These are phyloP conservation scores for Heterococcus sp. DNA, from an alignment of 108 stramenopile species.

Conservation along the genomic window DNA sequence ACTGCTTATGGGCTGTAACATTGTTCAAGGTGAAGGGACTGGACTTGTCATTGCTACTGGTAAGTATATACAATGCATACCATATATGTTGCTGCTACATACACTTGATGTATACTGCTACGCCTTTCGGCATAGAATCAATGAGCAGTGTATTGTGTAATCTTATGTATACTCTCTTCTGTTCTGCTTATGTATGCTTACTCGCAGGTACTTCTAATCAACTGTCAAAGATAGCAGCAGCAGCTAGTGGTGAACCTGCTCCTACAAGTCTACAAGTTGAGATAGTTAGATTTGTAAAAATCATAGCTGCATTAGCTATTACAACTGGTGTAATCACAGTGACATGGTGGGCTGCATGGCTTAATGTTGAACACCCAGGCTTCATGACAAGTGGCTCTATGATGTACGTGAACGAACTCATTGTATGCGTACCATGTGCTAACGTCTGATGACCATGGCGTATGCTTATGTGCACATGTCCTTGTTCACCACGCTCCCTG, in stretches of 20 bases:
- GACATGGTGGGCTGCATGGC: neutral
- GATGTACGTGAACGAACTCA: too few species aligned
- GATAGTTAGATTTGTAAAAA: neutral
- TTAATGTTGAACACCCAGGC: neutral
- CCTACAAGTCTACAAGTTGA: neutral
- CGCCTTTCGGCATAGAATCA: too few species aligned
- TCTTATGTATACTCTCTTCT: too few species aligned
- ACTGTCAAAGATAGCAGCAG: neutral
- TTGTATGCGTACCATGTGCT: too few species aligned
- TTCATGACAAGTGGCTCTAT: conserved; percentile 2
- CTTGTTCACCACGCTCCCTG: too few species aligned
- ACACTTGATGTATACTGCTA: too few species aligned
- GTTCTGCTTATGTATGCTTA: too few species aligned
- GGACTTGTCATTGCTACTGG: conserved; percentile 14
- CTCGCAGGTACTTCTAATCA: neutral
- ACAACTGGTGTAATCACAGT: neutral
- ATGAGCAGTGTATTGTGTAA: too few species aligned
- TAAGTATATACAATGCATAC: too few species aligned
- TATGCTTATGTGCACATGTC: too few species aligned
- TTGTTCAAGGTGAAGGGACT: conserved; percentile 3
- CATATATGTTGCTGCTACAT: too few species aligned
- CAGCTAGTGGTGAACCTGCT: neutral
- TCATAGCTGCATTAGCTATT: neutral
- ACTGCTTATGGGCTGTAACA: conserved; percentile 10
- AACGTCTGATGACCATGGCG: too few species aligned